Percentiles rank a stretch among this genome's conserved stretches.
phyloP scores from a whole-genome alignment of 1,139 yeast species.

The Starmera stellimalicola region DNA sequence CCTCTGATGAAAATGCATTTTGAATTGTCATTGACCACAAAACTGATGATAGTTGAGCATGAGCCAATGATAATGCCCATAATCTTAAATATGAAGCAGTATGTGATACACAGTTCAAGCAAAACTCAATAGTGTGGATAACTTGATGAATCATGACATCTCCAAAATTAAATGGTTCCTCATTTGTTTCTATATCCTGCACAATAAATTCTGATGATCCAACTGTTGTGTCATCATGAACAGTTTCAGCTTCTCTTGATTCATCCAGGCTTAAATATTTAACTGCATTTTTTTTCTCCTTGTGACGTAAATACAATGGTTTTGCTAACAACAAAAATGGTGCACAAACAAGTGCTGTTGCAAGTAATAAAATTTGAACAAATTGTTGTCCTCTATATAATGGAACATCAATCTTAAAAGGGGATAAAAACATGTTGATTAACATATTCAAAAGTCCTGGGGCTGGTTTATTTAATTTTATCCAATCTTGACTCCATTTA shows the following conservation, averaged over 20 bases:
- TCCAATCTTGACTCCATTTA: constrained; percentile 78
- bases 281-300: constrained; percentile 18
- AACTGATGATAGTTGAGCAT: constrained; percentile 67
- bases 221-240: constrained; percentile 11
- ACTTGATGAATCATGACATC: constrained; percentile 75
- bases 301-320: constrained; percentile 40
- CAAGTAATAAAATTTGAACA: constrained; percentile 49
- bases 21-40: constrained; percentile 74
- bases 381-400: constrained; percentile 55
- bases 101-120: constrained; percentile 70
- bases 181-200: constrained; percentile 18
- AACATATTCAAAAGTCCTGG: constrained; percentile 78
- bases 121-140: constrained; percentile 71
- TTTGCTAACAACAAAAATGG: constrained; percentile 67
- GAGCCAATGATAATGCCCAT: constrained; percentile 76
- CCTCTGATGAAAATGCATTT: constrained; percentile 35
- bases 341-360: constrained; percentile 61
- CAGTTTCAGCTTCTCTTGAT: constrained; percentile 30
- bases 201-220: background rate
- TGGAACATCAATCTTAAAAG: constrained; percentile 62
- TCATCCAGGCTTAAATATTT: constrained; percentile 25
- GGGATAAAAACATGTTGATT: constrained; percentile 72
- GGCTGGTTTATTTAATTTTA: constrained; percentile 55
- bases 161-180: constrained; percentile 47
- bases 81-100: constrained; percentile 71